Percentiles rank a stretch among this genome's conserved stretches.
phyloP scores from a whole-genome alignment of 495 filamentous ascomycete genomes.

The Penicillium samsonianum region DNA sequence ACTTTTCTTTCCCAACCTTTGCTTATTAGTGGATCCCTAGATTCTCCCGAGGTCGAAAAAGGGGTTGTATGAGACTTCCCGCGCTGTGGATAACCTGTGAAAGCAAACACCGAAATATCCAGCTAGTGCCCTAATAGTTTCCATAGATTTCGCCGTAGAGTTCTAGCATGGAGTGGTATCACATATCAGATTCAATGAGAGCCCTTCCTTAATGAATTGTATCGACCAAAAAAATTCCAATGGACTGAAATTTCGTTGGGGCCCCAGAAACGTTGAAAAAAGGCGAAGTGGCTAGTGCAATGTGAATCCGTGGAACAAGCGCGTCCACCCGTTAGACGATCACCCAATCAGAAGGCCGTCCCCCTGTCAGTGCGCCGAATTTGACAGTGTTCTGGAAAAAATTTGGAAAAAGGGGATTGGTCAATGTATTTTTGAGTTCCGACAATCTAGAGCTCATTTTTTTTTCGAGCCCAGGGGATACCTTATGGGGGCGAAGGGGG shows the following conservation, averaged over 20 bases:
- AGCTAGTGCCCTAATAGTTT: background rate
- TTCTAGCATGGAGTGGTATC: background rate
- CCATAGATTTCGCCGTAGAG: background rate
- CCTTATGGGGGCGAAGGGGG: slow-evolving; percentile 10
- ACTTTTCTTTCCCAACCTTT: slow-evolving; percentile 7
- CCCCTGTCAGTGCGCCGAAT: slow-evolving; percentile 6
- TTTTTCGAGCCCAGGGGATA: slow-evolving; percentile 6
- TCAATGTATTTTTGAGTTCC: background rate
- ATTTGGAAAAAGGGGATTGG: slow-evolving; percentile 9
- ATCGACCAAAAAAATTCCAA: background rate
- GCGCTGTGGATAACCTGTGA: background rate
- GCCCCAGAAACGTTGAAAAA: slow-evolving; percentile 12
- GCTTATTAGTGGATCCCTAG: slow-evolving; percentile 3
- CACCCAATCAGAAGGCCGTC: background rate
- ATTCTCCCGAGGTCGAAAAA: slow-evolving; percentile 2
- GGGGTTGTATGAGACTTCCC: slow-evolving; percentile 2
- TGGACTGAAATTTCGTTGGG: slow-evolving; percentile 4
- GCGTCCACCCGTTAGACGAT: slow-evolving; percentile 3
- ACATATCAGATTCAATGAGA: background rate
- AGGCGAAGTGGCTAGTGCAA: slow-evolving; percentile 5
- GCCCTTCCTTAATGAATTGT: background rate
- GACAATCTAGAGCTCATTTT: slow-evolving; percentile 9
- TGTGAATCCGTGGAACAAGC: slow-evolving; percentile 9
- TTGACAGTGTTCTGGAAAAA: slow-evolving; percentile 16
- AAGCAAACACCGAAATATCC: background rate